Conservation (phyloP, 176 grass and related monocot genomes). For the Triticum monococcum region DNA sequence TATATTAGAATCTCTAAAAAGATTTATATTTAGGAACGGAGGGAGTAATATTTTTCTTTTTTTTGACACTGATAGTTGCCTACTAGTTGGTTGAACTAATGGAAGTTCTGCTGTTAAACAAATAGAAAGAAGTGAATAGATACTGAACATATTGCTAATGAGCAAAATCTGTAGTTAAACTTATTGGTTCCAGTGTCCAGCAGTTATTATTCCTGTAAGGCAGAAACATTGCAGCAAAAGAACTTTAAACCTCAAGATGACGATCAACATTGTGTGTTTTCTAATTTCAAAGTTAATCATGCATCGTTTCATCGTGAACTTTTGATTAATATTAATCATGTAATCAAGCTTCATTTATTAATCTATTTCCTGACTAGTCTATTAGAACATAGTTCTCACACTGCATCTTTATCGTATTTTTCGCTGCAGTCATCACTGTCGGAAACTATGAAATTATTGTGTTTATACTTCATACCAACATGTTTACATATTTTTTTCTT, state of each 20-base stretch:
- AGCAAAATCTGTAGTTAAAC: neutral
- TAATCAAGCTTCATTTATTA: neutral
- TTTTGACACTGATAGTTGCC: neutral
- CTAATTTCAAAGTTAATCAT: neutral
- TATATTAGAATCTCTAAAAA: no score
- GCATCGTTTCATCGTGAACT: neutral
- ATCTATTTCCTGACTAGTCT: neutral
- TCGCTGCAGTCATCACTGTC: neutral
- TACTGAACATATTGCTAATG: neutral
- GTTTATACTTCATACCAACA: neutral
- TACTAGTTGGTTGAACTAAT: neutral
- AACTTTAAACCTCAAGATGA: neutral
- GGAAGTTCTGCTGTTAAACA: neutral
- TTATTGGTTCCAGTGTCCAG: neutral
- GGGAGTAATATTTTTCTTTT: no score
- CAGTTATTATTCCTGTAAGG: neutral
- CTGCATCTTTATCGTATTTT: neutral
- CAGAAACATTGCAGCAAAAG: neutral
- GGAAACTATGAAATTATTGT: neutral
- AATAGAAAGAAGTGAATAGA: neutral
- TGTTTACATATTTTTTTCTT: neutral
- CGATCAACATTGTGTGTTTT: neutral
- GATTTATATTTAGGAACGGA: no score
- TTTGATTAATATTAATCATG: neutral
- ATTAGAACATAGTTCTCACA: neutral